Base-by-base conservation (phyloP, 2,329 filamentous ascomycete species). In the Colletotrichum filicis region DNA sequence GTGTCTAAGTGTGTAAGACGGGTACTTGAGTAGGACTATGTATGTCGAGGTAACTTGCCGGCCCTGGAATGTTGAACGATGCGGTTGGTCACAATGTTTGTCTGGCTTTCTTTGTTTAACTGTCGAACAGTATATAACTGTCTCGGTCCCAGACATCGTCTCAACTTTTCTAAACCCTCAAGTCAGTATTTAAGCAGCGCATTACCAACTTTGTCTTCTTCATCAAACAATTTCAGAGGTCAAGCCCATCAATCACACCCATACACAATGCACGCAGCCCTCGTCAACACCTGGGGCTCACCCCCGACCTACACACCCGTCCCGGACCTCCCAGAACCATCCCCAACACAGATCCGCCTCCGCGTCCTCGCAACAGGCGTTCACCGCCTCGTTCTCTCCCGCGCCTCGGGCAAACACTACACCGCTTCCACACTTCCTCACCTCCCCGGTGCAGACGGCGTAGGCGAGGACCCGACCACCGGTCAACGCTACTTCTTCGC, bases 341-440 rank as follows among this genome's bases (percentile, higher is more conserved):
- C 81, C 0, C 83, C 86, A 22, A 73, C 79, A 19, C 87, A 86
- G 66, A 82, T 91, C 79, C 86, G 85, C 74, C 83, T 91, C 73
- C 70, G 70, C 56, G 70, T 73, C 22, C 76, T 88, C 60, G 88
- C 88, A 14, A 78, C 84, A 3, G 89, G 87, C 32, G 80, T 89
- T 16, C 89, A 90, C 78, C 83, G 85, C 14, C 80, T 91, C 5
- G 89, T 91, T 56, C 86, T 86, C 61, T 82, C 82, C 53, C 86
- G 88, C 35, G 89, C 89, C 22, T 75, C 84, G 1, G 89, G 89
- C 1, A 82, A 79, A n/a, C 89, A 91, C 79, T 91, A 90, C 81
- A 85, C 85, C 24, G 82, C 85, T 2, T 81, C 82, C 6, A 77
- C 77, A 0, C 84, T 88, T 0, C 90, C 89, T 1, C 87, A 90